These are phyloP conservation scores for Ceratocystis destructans DNA, from an alignment of 2,329 filamentous ascomycete genomes.

Conservation along the genomic window DNA sequence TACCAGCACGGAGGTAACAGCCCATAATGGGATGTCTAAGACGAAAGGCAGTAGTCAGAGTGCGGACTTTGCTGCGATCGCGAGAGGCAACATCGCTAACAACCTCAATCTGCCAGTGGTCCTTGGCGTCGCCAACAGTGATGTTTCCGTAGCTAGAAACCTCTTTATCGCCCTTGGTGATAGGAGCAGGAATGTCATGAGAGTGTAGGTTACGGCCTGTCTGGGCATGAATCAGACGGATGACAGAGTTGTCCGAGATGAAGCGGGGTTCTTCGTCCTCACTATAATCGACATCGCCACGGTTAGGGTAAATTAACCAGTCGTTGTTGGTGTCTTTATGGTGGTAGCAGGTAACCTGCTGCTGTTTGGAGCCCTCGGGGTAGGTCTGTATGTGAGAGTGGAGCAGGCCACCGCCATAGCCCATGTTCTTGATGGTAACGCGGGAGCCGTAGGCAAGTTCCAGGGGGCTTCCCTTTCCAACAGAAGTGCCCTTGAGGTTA, in stretches of 20 bases:
- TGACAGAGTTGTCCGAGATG: constrained; percentile 59
- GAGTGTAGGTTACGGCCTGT: constrained; percentile 96
- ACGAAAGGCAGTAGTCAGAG: constrained; percentile 84
- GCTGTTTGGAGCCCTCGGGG: constrained; percentile 82
- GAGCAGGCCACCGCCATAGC: constrained; percentile 88
- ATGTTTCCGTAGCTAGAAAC: constrained; percentile 94
- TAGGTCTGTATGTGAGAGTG: constrained; percentile 96
- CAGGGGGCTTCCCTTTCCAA: constrained; percentile 85
- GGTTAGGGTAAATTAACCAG: constrained; percentile 97
- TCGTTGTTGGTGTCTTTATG: constrained; percentile 99
- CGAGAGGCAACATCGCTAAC: constrained; percentile 77
- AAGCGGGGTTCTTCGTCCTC: constrained; percentile 58
- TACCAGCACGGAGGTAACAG: constrained; percentile 90
- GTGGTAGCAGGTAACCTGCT: constrained; percentile 98
- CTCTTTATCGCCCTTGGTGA: constrained; percentile 81
- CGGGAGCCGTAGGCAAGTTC: constrained; percentile 83
- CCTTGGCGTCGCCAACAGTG: constrained; percentile 91
- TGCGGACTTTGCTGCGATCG: constrained; percentile 74
- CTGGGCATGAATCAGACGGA: constrained; percentile 86
- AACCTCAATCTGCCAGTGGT: constrained; percentile 92
- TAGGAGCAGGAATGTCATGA: constrained; percentile 73
- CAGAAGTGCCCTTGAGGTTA: constrained; percentile 83
- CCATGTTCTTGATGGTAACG: constrained; percentile 97
- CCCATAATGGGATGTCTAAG: constrained; percentile 68
- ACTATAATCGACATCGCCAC: constrained; percentile 59